Evolutionary conservation across 2,329 filamentous ascomycete genomes (phyloP).

Genomic region (Phialocephala subalpina): DNA sequence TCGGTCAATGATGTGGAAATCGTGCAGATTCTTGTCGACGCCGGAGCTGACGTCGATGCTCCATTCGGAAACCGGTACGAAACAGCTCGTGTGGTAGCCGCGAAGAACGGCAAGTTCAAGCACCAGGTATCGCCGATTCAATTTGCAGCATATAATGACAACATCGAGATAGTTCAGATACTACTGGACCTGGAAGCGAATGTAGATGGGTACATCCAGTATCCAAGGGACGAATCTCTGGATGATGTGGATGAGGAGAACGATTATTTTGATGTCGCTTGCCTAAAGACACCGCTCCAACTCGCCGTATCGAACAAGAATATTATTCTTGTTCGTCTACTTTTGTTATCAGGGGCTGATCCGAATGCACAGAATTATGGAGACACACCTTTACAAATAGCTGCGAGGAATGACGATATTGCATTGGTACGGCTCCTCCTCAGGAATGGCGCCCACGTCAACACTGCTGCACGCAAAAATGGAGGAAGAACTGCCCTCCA

Average conservation of each 20-base stretch:
- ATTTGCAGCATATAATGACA: constrained; percentile 23
- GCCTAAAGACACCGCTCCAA: constrained; percentile 20
- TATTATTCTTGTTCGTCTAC: constrained; percentile 20
- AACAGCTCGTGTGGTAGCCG: constrained; percentile 16
- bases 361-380: constrained; percentile 29
- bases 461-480: neutral
- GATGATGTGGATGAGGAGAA: constrained; percentile 5
- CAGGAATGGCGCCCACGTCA: constrained; percentile 14
- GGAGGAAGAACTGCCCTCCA: constrained; percentile 18
- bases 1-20: constrained; percentile 15
- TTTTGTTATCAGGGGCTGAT: constrained; percentile 36
- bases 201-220: constrained; percentile 23
- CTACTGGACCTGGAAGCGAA: constrained; percentile 25
- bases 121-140: constrained; percentile 26
- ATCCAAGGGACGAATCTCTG: constrained; percentile 11
- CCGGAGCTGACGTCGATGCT: constrained; percentile 50
- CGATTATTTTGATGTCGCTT: neutral
- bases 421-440: constrained; percentile 34
- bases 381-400: constrained; percentile 25
- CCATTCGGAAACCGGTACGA: constrained; percentile 21
- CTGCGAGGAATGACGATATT: constrained; percentile 17
- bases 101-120: neutral
- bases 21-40: constrained; percentile 56
- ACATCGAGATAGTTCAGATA: constrained; percentile 28
- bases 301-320: constrained; percentile 28